Evolutionary conservation across 1,284 basidiomycete genomes (phyloP).

Genomic region (Cryptococcus depauperatus): DNA sequence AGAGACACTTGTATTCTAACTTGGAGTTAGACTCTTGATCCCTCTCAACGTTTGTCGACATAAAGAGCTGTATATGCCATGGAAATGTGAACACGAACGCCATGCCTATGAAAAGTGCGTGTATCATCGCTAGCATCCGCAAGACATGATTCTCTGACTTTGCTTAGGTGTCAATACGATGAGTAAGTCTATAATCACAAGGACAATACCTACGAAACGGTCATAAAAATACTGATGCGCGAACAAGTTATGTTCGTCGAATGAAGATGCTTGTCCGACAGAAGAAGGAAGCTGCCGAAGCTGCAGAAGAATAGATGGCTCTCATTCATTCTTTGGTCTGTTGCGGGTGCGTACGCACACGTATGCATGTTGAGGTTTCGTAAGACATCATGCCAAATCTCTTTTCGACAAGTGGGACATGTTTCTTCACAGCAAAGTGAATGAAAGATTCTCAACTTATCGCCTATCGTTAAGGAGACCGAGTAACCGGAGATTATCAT

Average conservation of each 20-base stretch:
- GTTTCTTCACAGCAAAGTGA: too few species aligned
- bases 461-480: too few species aligned
- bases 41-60: constrained; percentile 74
- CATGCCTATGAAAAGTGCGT: constrained; percentile 67
- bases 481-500: too few species aligned
- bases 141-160: constrained; percentile 7
- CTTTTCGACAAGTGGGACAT: too few species aligned
- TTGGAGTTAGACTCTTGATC: constrained; percentile 67
- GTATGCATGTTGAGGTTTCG: too few species aligned
- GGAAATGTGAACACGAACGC: constrained; percentile 72
- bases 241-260: constrained; percentile 72
- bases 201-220: neutral
- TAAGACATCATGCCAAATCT: too few species aligned
- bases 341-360: too few species aligned
- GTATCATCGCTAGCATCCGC: constrained; percentile 1
- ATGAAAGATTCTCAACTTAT: too few species aligned
- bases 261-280: constrained; percentile 71
- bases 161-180: constrained; percentile 72
- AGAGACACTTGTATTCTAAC: too few species aligned
- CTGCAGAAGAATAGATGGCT: constrained; percentile 29
- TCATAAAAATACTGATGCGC: neutral
- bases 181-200: constrained; percentile 75
- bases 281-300: constrained; percentile 58
- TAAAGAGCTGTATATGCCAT: constrained; percentile 63
- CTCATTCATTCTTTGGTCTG: neutral